Percentiles rank a stretch among this genome's conserved stretches.
Conservation (phyloP, 345 rosid genomes). For the Melaleuca quinquenervia region DNA sequence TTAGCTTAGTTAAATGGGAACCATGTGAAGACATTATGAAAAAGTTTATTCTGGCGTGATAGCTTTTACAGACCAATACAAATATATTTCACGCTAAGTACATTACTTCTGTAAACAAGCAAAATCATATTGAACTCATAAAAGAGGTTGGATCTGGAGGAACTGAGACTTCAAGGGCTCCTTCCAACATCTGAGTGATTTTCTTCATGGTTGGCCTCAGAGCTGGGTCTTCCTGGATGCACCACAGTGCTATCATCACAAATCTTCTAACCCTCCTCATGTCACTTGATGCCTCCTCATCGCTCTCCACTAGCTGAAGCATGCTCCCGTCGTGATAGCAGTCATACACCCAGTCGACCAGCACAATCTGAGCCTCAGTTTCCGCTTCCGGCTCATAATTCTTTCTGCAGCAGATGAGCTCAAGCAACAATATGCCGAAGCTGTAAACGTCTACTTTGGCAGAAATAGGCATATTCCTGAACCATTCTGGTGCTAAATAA, state of each 20-base stretch:
- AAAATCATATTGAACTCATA: neutral
- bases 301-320: neutral
- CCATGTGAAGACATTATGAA: slow-evolving; percentile 36
- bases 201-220: slow-evolving; percentile 5
- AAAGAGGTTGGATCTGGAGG: neutral
- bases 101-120: neutral
- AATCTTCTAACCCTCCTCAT: neutral
- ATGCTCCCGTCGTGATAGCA: neutral
- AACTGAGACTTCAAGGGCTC: neutral
- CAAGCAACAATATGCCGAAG: slow-evolving; percentile 16
- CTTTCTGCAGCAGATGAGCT: slow-evolving; percentile 11
- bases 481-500: slow-evolving; percentile 11
- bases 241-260: slow-evolving; percentile 5
- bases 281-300: neutral
- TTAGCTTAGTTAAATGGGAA: slow-evolving; percentile 5
- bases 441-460: slow-evolving; percentile 21
- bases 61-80: slow-evolving; percentile 24
- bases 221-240: neutral
- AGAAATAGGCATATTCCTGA: slow-evolving; percentile 1
- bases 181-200: neutral
- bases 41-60: slow-evolving; percentile 18
- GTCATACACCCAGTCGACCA: neutral
- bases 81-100: neutral
- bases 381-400: neutral
- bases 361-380: neutral